Evolutionary conservation across 1,139 yeast species (phyloP).

Genomic region (Diutina sp.): DNA sequence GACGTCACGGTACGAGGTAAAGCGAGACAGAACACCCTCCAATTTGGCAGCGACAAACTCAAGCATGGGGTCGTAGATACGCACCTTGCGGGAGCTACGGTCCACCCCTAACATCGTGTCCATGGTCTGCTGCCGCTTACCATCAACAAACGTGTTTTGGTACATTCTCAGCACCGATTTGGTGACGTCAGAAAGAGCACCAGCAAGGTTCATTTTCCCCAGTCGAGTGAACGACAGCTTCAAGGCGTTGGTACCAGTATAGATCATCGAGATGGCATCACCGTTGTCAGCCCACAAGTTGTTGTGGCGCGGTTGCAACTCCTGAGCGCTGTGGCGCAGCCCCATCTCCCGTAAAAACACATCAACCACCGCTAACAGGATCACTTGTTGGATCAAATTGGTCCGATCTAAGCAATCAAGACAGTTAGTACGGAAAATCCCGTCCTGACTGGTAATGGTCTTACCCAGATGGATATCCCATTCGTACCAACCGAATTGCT

Average conservation of each 20-base stretch:
- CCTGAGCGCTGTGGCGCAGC: conserved; percentile 20
- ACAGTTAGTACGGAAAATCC: conserved; percentile 87
- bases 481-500: conserved; percentile 67
- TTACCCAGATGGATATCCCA: conserved; percentile 39
- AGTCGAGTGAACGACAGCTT: conserved; percentile 89
- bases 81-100: conserved; percentile 57
- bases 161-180: conserved; percentile 92
- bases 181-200: conserved; percentile 91
- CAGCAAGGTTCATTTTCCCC: conserved; percentile 93
- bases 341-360: conserved; percentile 44
- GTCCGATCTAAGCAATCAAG: conserved; percentile 93
- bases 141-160: conserved; percentile 91
- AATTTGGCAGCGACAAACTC: conserved; percentile 65
- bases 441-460: conserved; percentile 64
- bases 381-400: conserved; percentile 80
- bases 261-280: conserved; percentile 90
- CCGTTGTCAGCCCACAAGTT: conserved; percentile 97
- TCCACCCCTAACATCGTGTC: conserved; percentile 76
- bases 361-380: conserved; percentile 56
- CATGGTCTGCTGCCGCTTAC: conserved; percentile 74
- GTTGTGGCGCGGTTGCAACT: conserved; percentile 56
- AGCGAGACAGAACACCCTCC: conserved; percentile 35
- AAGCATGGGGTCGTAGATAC: conserved; percentile 75
- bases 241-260: conserved; percentile 93
- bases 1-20: conserved; percentile 47